Evolutionary conservation across 306 rosid species (phyloP).

Genomic region (Lathyrus oleraceus): DNA sequence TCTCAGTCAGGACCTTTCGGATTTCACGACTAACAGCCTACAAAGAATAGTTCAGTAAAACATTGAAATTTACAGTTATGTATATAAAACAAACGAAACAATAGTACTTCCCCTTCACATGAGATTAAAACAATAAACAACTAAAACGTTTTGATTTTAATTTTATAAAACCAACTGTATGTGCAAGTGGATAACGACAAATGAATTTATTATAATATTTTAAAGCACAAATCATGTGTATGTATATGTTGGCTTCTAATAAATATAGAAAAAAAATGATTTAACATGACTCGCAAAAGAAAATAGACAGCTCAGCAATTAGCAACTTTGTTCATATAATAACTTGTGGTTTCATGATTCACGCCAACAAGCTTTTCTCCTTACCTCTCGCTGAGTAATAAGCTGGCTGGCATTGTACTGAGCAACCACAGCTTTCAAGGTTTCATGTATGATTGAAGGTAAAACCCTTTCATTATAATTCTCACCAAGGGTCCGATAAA

Average conservation of each 20-base stretch:
- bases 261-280: background rate
- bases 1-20: slow-evolving; percentile 70
- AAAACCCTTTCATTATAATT: slow-evolving; percentile 66
- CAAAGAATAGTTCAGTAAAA: slow-evolving; percentile 25
- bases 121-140: background rate
- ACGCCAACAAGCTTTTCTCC: slow-evolving; percentile 11
- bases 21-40: slow-evolving; percentile 91
- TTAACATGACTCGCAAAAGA: slow-evolving; percentile 2
- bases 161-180: background rate
- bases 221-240: background rate
- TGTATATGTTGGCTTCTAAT: background rate
- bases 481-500: slow-evolving; percentile 79
- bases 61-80: background rate
- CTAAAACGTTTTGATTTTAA: slow-evolving; percentile 4
- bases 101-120: background rate
- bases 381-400: slow-evolving; percentile 88
- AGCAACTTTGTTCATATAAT: slow-evolving; percentile 16
- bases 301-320: slow-evolving; percentile 9
- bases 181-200: background rate
- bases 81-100: slow-evolving; percentile 4
- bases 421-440: slow-evolving; percentile 92
- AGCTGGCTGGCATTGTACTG: slow-evolving; percentile 93
- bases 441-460: slow-evolving; percentile 86
- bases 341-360: slow-evolving; percentile 17
- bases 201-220: slow-evolving; percentile 3